Conservation (phyloP, 2,329 filamentous ascomycete species). For the Fusarium liriodendri region DNA sequence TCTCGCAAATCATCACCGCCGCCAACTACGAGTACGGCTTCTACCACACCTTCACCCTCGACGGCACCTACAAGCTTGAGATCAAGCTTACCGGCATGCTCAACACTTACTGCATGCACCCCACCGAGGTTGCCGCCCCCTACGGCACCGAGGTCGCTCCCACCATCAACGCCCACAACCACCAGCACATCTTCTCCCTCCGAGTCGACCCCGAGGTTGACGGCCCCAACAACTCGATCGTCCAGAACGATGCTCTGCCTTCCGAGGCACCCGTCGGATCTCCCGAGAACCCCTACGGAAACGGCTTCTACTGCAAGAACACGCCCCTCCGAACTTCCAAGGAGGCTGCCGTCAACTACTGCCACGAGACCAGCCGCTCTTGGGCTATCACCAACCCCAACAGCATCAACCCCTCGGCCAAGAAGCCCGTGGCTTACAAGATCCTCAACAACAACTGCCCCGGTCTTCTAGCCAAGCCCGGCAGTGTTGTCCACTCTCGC, state of each 20-base stretch:
- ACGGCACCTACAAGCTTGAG: slow-evolving; percentile 74
- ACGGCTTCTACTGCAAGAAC: slow-evolving; percentile 88
- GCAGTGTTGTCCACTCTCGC: slow-evolving; percentile 86
- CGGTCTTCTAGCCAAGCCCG: slow-evolving; percentile 81
- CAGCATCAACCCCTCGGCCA: slow-evolving; percentile 84
- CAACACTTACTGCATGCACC: slow-evolving; percentile 56
- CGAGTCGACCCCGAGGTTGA: slow-evolving; percentile 75
- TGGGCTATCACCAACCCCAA: slow-evolving; percentile 92
- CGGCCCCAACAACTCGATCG: slow-evolving; percentile 71
- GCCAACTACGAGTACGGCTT: slow-evolving; percentile 72
- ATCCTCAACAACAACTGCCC: slow-evolving; percentile 89
- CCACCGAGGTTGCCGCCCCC: slow-evolving; percentile 55
- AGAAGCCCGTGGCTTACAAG: slow-evolving; percentile 89
- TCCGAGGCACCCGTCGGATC: slow-evolving; percentile 82
- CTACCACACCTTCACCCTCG: slow-evolving; percentile 52
- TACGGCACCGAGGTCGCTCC: slow-evolving; percentile 74
- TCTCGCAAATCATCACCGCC: slow-evolving; percentile 74
- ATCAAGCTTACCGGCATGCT: slow-evolving; percentile 66
- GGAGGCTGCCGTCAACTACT: slow-evolving; percentile 80
- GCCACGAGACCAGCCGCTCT: slow-evolving; percentile 80
- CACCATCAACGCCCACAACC: slow-evolving; percentile 73
- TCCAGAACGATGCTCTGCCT: slow-evolving; percentile 79
- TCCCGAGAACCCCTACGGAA: slow-evolving; percentile 86
- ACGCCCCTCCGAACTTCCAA: slow-evolving; percentile 79
- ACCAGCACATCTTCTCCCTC: slow-evolving; percentile 77